A percentile compares a stretch with the other conserved stretches of the same genome.
phyloP scores from a whole-genome alignment of 805 yeast species.

The Candida montana region DNA sequence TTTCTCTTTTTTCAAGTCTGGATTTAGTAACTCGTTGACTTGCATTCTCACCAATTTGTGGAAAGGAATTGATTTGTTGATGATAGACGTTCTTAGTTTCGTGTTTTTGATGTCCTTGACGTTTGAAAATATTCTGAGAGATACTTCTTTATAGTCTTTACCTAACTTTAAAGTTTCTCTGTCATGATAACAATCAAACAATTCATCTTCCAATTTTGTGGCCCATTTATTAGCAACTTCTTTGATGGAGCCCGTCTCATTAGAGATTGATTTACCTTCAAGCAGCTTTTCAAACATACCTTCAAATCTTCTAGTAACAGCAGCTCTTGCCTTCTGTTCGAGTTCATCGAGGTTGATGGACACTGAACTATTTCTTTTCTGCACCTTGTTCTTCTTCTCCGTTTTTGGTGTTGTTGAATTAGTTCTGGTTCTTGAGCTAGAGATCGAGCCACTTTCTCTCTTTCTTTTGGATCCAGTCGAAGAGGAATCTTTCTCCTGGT shows the following conservation, averaged over 20 bases:
- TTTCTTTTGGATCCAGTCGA: neutral
- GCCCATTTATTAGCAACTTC: slow-evolving; percentile 42
- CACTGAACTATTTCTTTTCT: slow-evolving; percentile 5
- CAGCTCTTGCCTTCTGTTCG: slow-evolving; percentile 25
- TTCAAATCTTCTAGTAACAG: slow-evolving; percentile 44
- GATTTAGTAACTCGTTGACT: slow-evolving; percentile 73
- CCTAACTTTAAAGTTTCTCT: slow-evolving; percentile 18
- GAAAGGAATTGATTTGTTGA: slow-evolving; percentile 48
- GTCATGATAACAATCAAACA: slow-evolving; percentile 35
- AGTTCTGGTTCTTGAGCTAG: slow-evolving; percentile 1
- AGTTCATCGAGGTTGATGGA: slow-evolving; percentile 6
- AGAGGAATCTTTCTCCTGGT: slow-evolving; percentile 2
- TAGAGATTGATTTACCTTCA: slow-evolving; percentile 23
- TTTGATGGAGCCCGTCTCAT: slow-evolving; percentile 28
- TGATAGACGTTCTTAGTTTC: slow-evolving; percentile 52
- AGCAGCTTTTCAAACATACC: slow-evolving; percentile 44
- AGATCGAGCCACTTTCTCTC: neutral
- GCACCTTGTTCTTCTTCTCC: slow-evolving; percentile 3
- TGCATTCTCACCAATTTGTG: slow-evolving; percentile 56
- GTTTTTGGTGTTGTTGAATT: neutral
- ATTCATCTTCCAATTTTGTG: slow-evolving; percentile 43
- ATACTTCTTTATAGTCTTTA: slow-evolving; percentile 53
- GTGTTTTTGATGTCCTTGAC: slow-evolving; percentile 51
- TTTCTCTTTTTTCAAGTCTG: slow-evolving; percentile 65
- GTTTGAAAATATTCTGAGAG: slow-evolving; percentile 62